Evolutionary conservation across 2,329 filamentous ascomycete genomes (phyloP).

Genomic region (Colletotrichum shisoi): DNA sequence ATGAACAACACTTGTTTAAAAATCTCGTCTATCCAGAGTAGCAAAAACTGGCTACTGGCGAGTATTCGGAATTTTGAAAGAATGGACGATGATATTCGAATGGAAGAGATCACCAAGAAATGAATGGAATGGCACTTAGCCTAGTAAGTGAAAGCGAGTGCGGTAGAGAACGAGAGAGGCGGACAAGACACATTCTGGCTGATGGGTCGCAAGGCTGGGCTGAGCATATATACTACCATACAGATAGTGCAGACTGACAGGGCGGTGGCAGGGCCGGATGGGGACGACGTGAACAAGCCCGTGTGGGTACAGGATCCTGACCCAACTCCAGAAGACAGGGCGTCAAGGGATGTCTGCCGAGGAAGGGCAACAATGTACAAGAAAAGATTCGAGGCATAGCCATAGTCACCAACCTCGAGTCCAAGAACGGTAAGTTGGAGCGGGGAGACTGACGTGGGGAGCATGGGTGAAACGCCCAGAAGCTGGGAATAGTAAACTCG

Average conservation of each 20-base stretch:
- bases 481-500: slow-evolving; percentile 19
- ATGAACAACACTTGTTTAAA: slow-evolving; percentile 1
- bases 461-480: slow-evolving; percentile 35
- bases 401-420: slow-evolving; percentile 10
- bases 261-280: neutral
- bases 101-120: slow-evolving; percentile 32
- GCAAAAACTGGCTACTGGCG: neutral
- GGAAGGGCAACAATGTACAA: slow-evolving; percentile 3
- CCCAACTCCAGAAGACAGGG: slow-evolving; percentile 2
- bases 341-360: slow-evolving; percentile 16
- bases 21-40: slow-evolving; percentile 6
- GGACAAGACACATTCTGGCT: slow-evolving; percentile 1
- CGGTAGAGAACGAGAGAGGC: slow-evolving; percentile 17
- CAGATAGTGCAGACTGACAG: neutral
- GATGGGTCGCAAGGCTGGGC: slow-evolving; percentile 9
- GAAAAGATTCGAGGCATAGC: slow-evolving; percentile 15
- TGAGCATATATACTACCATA: slow-evolving; percentile 23
- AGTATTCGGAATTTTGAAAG: slow-evolving; percentile 9
- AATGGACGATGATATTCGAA: slow-evolving; percentile 18
- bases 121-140: slow-evolving; percentile 32
- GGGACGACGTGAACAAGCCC: neutral
- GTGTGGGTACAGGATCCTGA: slow-evolving; percentile 2
- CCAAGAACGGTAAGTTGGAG: slow-evolving; percentile 17
- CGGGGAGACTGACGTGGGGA: slow-evolving; percentile 21
- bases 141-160: slow-evolving; percentile 19